Evolutionary conservation across 805 yeast species (phyloP).

Genomic region (Wickerhamomyces canadensis): DNA sequence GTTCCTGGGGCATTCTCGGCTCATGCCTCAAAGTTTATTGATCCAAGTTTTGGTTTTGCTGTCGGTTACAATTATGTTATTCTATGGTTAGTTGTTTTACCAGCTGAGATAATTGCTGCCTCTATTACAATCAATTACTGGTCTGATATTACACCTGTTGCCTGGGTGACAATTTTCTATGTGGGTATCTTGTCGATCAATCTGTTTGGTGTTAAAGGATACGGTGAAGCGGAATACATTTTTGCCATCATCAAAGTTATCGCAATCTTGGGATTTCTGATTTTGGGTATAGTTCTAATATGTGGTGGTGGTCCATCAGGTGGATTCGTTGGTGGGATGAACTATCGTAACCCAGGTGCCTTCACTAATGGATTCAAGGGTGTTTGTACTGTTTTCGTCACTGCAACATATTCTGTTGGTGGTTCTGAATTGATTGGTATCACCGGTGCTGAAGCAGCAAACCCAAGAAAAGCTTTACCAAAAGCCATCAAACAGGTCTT

Average conservation of each 20-base stretch:
- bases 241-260: constrained; percentile 44
- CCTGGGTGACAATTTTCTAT: constrained; percentile 47
- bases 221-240: constrained; percentile 49
- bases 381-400: constrained; percentile 46
- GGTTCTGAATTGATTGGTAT: constrained; percentile 50
- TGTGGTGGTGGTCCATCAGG: constrained; percentile 45
- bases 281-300: constrained; percentile 44
- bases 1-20: constrained; percentile 60
- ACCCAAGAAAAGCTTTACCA: constrained; percentile 44
- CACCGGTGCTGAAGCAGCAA: constrained; percentile 43
- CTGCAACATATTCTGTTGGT: constrained; percentile 50
- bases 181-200: constrained; percentile 42
- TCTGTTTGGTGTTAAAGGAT: constrained; percentile 48
- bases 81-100: constrained; percentile 47
- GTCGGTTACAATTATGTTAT: constrained; percentile 53
- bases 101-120: constrained; percentile 49
- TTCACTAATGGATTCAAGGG: constrained; percentile 55
- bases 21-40: constrained; percentile 55
- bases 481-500: constrained; percentile 50
- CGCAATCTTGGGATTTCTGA: constrained; percentile 48
- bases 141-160: constrained; percentile 42
- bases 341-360: constrained; percentile 56
- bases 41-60: constrained; percentile 59
- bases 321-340: constrained; percentile 38
- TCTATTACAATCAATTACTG: constrained; percentile 49